Conservation (phyloP, 306 rosid species). For the Medicago truncatula region MtrunA17r5.0-ANR NC_053045.1:48193001-48193500, state of each 20-base stretch:
- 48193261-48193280: constrained; percentile 1
- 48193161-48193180: no score
- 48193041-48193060: no score
- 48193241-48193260: background rate
- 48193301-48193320: constrained; percentile 32
- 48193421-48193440: constrained; percentile 5
- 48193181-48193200: no score
- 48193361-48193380: constrained; percentile 13
- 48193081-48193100: no score
- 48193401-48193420: background rate
- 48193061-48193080: no score
- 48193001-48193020: no score
- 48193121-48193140: no score
- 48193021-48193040: no score
- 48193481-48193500: constrained; percentile 34
- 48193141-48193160: no score
- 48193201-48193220: background rate
- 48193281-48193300: constrained; percentile 37
- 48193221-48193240: background rate
- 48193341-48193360: constrained; percentile 16
- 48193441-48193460: background rate
- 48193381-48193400: constrained; percentile 2
- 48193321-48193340: constrained; percentile 31
- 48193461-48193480: constrained; percentile 16
- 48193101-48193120: no score